A percentile compares a stretch with the other conserved stretches of the same genome.
Evolutionary conservation across 2,329 filamentous ascomycete species (phyloP).

Genomic region (Rhinocladiella mackenziei): DNA sequence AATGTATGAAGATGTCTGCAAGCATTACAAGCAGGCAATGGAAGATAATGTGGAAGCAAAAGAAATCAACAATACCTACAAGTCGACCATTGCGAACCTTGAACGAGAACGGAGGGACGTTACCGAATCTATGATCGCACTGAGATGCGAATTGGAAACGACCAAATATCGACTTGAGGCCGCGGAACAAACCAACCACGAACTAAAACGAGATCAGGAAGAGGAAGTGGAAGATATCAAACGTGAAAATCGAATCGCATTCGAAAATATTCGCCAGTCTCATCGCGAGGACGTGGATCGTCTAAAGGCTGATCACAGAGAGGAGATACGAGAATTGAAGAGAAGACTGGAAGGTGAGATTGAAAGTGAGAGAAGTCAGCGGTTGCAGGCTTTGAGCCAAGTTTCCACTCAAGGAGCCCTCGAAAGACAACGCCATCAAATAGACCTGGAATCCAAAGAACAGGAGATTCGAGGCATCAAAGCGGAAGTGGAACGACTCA

Average conservation of each 20-base stretch:
- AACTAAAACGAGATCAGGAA: slow-evolving; percentile 50
- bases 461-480: slow-evolving; percentile 49
- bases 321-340: slow-evolving; percentile 63
- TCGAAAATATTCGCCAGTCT: slow-evolving; percentile 42
- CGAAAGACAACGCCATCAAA: slow-evolving; percentile 42
- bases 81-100: slow-evolving; percentile 61
- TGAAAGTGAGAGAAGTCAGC: slow-evolving; percentile 59
- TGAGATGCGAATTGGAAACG: slow-evolving; percentile 67
- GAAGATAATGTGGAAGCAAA: slow-evolving; percentile 67
- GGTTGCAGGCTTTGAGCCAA: slow-evolving; percentile 62
- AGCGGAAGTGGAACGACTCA: slow-evolving; percentile 39
- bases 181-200: slow-evolving; percentile 49
- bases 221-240: slow-evolving; percentile 51
- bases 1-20: slow-evolving; percentile 67
- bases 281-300: slow-evolving; percentile 54
- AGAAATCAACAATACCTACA: slow-evolving; percentile 69
- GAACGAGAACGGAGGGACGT: slow-evolving; percentile 52
- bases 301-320: slow-evolving; percentile 59
- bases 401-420: slow-evolving; percentile 52
- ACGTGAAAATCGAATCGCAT: slow-evolving; percentile 48
- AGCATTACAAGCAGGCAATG: slow-evolving; percentile 66
- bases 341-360: slow-evolving; percentile 62
- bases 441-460: slow-evolving; percentile 51
- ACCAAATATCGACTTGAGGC: slow-evolving; percentile 51
- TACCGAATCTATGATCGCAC: slow-evolving; percentile 48